These are phyloP conservation scores for Phytophthora parvispora DNA, from an alignment of 352 stramenopile genomes.

Conservation along the genomic window DNA sequence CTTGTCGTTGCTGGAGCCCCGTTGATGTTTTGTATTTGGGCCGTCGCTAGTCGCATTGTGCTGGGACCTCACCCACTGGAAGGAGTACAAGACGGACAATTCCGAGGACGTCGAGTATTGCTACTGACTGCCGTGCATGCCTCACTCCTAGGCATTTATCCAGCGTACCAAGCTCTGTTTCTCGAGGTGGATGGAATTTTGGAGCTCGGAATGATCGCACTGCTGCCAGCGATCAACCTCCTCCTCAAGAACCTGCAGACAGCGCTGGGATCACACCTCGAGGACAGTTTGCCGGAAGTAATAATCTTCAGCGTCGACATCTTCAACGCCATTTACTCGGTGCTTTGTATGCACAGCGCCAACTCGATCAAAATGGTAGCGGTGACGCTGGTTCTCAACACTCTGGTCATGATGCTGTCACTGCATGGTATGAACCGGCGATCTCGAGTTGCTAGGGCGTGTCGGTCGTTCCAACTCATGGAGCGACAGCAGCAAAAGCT, in stretches of 20 bases:
- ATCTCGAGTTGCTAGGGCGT: conserved; percentile 26
- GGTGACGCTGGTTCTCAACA: conserved; percentile 26
- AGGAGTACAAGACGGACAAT: conserved; percentile 21
- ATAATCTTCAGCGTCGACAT: conserved; percentile 49
- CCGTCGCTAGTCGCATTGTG: conserved; percentile 10
- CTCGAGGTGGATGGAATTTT: conserved; percentile 9
- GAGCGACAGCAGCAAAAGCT: conserved; percentile 25
- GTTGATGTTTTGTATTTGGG: conserved; percentile 31
- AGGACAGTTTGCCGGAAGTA: conserved; percentile 36
- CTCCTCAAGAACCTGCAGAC: conserved; percentile 49
- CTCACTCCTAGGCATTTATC: conserved; percentile 46
- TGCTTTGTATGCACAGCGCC: conserved; percentile 42
- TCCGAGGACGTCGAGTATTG: conserved; percentile 25
- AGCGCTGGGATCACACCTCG: conserved; percentile 30
- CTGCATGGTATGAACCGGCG: conserved; percentile 33
- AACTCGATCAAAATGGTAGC: conserved; percentile 35
- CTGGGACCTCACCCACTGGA: conserved; percentile 19
- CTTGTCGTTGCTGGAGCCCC: conserved; percentile 30
- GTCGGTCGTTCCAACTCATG: conserved; percentile 29
- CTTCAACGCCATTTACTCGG: conserved; percentile 50
- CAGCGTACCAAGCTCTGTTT: conserved; percentile 42
- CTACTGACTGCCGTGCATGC: conserved; percentile 28
- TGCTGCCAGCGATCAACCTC: conserved; percentile 48
- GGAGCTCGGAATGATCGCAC: conserved; percentile 28
- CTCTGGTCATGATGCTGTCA: conserved; percentile 17